Conservation (phyloP, 495 filamentous ascomycete species). For the Penicillium egyptiacum region DNA sequence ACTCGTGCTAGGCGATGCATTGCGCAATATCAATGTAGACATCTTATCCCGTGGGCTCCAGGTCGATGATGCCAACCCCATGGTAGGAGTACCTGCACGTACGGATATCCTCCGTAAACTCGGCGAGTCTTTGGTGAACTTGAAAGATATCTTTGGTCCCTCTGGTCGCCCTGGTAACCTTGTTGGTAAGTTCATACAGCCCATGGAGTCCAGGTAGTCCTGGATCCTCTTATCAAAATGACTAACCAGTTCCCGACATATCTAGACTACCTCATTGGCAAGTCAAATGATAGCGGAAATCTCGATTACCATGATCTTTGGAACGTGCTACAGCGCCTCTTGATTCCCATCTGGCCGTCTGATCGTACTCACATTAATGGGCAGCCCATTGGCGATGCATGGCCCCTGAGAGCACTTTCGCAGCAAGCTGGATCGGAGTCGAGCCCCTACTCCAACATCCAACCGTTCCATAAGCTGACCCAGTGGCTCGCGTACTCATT, state of each 20-base stretch:
- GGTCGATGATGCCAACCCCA: conserved; percentile 48
- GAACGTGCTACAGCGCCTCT: conserved; percentile 49
- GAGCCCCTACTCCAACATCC: conserved; percentile 28
- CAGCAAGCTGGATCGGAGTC: conserved; percentile 9
- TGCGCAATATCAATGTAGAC: conserved; percentile 19
- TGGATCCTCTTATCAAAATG: conserved; percentile 1
- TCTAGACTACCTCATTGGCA: conserved; percentile 50
- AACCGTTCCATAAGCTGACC: conserved; percentile 80
- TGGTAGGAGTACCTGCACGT: conserved; percentile 51
- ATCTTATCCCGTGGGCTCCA: conserved; percentile 38
- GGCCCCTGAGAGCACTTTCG: conserved; percentile 43
- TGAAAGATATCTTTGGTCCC: conserved; percentile 51
- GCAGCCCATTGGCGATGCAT: conserved; percentile 57
- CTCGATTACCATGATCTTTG: conserved; percentile 46
- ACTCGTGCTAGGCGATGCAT: conserved; percentile 16
- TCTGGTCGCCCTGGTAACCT: conserved; percentile 55
- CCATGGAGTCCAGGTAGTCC: neutral
- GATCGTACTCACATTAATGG: conserved; percentile 53
- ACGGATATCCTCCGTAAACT: conserved; percentile 50
- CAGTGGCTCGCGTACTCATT: conserved; percentile 90
- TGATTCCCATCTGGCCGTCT: conserved; percentile 55
- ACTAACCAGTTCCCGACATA: neutral
- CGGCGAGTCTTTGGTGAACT: conserved; percentile 45
- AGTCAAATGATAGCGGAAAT: conserved; percentile 9
- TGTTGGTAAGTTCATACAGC: conserved; percentile 42